These are phyloP conservation scores for Aspergillus transmontanensis DNA, from an alignment of 2,329 filamentous ascomycete genomes.

Conservation along the genomic window DNA sequence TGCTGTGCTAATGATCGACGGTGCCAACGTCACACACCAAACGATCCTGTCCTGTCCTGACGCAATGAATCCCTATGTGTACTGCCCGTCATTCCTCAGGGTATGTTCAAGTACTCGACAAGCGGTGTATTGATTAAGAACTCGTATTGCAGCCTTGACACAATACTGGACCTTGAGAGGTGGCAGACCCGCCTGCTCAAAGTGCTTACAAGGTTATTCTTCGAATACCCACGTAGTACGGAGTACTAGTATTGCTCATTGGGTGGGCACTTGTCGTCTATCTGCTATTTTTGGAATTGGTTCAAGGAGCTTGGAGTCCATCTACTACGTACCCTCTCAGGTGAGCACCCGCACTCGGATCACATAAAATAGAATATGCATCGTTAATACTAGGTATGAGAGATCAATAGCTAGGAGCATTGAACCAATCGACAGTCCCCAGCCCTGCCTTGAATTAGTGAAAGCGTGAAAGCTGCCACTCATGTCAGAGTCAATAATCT, in stretches of 20 bases:
- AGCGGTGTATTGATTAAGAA: background rate
- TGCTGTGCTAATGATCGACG: slow-evolving; percentile 8
- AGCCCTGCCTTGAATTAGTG: background rate
- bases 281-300: slow-evolving; percentile 1
- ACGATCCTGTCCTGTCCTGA: slow-evolving; percentile 5
- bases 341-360: background rate
- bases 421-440: background rate
- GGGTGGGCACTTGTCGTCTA: background rate
- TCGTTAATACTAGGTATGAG: background rate
- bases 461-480: background rate
- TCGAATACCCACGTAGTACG: no score
- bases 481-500: background rate
- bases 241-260: background rate
- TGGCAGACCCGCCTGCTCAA: no score
- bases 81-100: background rate
- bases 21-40: slow-evolving; percentile 15
- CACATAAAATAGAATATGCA: background rate
- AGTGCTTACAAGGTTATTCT: background rate
- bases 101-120: background rate
- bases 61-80: slow-evolving; percentile 2
- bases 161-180: background rate
- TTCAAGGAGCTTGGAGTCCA: background rate
- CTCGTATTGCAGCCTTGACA: background rate
- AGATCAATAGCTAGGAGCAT: background rate
- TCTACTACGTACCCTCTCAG: background rate